phyloP scores from a whole-genome alignment of 2,329 filamentous ascomycete genomes.

The Colletotrichum sp. region DNA sequence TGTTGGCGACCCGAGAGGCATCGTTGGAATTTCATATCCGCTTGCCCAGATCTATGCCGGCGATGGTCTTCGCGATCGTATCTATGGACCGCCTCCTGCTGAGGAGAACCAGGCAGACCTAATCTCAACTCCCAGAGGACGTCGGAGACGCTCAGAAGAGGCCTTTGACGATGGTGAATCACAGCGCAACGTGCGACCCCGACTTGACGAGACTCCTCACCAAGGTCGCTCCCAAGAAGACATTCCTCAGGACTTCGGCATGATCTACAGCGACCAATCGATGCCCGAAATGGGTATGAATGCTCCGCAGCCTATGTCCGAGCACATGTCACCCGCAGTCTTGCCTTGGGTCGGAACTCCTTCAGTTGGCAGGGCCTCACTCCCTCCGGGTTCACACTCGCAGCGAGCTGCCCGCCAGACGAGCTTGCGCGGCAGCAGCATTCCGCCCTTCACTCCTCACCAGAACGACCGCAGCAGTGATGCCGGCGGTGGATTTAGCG shows the following conservation, averaged over 20 bases:
- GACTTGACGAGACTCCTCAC: slow-evolving; percentile 27
- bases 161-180: slow-evolving; percentile 44
- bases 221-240: slow-evolving; percentile 20
- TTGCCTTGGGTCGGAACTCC: slow-evolving; percentile 56
- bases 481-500: slow-evolving; percentile 37
- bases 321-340: slow-evolving; percentile 63
- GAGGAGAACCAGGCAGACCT: slow-evolving; percentile 17
- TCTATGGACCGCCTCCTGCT: slow-evolving; percentile 38
- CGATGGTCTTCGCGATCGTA: slow-evolving; percentile 40
- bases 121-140: slow-evolving; percentile 28
- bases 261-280: slow-evolving; percentile 42
- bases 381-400: background rate
- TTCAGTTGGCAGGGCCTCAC: slow-evolving; percentile 10
- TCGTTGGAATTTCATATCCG: slow-evolving; percentile 42
- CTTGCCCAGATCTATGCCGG: slow-evolving; percentile 54
- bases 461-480: slow-evolving; percentile 41
- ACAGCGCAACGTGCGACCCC: slow-evolving; percentile 42
- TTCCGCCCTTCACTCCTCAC: slow-evolving; percentile 50
- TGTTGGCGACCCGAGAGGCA: slow-evolving; percentile 36
- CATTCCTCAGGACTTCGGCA: slow-evolving; percentile 25
- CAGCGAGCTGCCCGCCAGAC: slow-evolving; percentile 25
- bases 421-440: slow-evolving; percentile 43
- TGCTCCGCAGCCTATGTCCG: slow-evolving; percentile 68
- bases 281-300: slow-evolving; percentile 73
- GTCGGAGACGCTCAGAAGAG: slow-evolving; percentile 48